Conservation (phyloP, 495 filamentous ascomycete species). For the Neurospora tetrasperma region DNA sequence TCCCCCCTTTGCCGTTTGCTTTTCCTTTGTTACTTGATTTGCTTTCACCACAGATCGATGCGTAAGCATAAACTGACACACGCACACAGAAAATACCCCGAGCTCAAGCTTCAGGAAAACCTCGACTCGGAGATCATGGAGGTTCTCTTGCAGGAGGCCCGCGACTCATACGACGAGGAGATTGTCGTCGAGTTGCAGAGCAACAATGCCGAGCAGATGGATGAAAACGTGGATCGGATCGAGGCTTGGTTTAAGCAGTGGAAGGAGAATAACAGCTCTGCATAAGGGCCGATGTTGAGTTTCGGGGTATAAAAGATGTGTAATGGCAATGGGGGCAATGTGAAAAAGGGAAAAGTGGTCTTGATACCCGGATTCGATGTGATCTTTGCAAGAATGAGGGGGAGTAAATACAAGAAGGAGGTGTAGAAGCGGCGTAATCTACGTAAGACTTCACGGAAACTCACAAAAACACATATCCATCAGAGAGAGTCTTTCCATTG, state of each 20-base stretch:
- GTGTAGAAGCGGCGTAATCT: not conserved
- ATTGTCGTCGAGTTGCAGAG: slow-evolving; percentile 86
- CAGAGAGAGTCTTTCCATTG: not conserved
- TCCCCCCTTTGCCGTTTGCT: not conserved
- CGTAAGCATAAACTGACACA: not conserved
- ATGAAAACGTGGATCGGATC: slow-evolving; percentile 77
- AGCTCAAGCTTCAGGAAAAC: slow-evolving; percentile 90
- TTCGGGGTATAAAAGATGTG: not conserved
- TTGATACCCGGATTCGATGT: not conserved
- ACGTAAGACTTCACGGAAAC: not conserved
- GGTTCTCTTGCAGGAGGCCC: slow-evolving; percentile 81
- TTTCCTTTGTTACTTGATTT: no score
- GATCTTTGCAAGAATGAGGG: not conserved
- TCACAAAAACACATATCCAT: not conserved
- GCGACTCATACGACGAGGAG: slow-evolving; percentile 75
- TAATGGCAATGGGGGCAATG: not conserved
- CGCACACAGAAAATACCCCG: slow-evolving; percentile 54
- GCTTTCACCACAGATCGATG: no score
- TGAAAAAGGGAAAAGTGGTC: not conserved
- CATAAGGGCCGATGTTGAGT: not conserved
- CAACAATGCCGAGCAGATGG: slow-evolving; percentile 70
- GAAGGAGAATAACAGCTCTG: slow-evolving; percentile 50
- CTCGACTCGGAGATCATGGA: slow-evolving; percentile 97
- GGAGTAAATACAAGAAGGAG: no score
- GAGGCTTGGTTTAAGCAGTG: slow-evolving; percentile 71